phyloP scores from a whole-genome alignment of 2,329 filamentous ascomycete species.

The Aspergillus tanneri region DNA sequence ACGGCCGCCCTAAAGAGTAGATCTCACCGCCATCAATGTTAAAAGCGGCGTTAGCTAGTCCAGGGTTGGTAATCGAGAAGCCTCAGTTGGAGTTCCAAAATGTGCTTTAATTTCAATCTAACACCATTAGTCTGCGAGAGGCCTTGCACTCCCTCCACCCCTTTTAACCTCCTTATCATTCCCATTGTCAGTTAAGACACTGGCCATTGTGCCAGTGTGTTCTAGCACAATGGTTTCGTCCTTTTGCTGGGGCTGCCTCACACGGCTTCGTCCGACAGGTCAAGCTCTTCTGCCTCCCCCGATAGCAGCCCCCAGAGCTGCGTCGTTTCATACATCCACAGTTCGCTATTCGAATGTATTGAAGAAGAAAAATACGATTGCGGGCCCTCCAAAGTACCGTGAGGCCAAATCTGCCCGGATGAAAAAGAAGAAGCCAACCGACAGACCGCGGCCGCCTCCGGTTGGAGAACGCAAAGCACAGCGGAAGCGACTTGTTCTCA shows the following conservation, averaged over 20 bases:
- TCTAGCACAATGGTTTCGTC: slow-evolving; percentile 54
- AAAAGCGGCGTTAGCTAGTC: slow-evolving; percentile 25
- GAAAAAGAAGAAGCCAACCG: slow-evolving; percentile 45
- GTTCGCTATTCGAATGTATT: slow-evolving; percentile 36
- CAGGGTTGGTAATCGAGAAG: slow-evolving; percentile 22
- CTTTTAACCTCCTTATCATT: slow-evolving; percentile 13
- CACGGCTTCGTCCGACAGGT: slow-evolving; percentile 47
- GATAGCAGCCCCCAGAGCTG: slow-evolving; percentile 46
- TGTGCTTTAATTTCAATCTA: slow-evolving; percentile 23
- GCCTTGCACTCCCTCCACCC: slow-evolving; percentile 12
- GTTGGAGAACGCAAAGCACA: slow-evolving; percentile 82
- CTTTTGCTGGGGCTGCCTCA: slow-evolving; percentile 60
- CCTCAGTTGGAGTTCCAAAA: slow-evolving; percentile 23
- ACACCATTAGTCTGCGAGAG: slow-evolving; percentile 1
- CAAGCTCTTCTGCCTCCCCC: slow-evolving; percentile 39
- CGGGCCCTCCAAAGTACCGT: slow-evolving; percentile 36
- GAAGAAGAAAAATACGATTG: slow-evolving; percentile 52
- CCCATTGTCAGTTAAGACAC: slow-evolving; percentile 28
- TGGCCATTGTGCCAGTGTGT: slow-evolving; percentile 34
- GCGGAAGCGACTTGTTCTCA: slow-evolving; percentile 85
- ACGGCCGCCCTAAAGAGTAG: slow-evolving; percentile 26
- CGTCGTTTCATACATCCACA: slow-evolving; percentile 50
- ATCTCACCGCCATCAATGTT: slow-evolving; percentile 17
- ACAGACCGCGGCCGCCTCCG: slow-evolving; percentile 58
- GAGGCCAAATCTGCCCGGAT: slow-evolving; percentile 43